phyloP scores from a whole-genome alignment of 192 early-diverging fungal genomes.

The Backusella liffmaniae region DNA sequence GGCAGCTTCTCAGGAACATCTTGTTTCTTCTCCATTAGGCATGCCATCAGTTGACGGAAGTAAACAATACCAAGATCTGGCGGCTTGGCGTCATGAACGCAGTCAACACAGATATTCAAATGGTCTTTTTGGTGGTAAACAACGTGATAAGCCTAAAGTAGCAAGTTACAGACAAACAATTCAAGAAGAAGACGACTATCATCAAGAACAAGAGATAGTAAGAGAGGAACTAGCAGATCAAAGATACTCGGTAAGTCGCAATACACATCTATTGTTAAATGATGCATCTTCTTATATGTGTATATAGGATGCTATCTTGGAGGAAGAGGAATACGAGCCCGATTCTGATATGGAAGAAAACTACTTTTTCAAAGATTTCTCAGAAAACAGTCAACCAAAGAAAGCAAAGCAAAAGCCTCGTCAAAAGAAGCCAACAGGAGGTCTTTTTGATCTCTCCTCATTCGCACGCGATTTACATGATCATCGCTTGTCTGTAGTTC shows the following conservation, averaged over 20 bases:
- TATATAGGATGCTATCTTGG: not conserved
- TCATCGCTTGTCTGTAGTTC: conserved; percentile 23
- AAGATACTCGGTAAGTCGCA: not conserved
- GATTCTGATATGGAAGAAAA: conserved; percentile 28
- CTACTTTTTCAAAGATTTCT: conserved; percentile 33
- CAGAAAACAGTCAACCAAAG: not conserved
- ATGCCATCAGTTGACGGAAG: not conserved
- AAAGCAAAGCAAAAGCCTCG: not conserved
- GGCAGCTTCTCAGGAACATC: not conserved
- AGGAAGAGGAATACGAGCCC: conserved; percentile 14
- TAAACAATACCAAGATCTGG: conserved; percentile 23
- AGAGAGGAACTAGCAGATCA: not conserved
- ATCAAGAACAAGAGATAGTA: not conserved
- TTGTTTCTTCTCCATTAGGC: not conserved
- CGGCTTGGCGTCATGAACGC: conserved; percentile 20
- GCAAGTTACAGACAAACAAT: not conserved
- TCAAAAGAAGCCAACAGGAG: not conserved
- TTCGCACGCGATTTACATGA: conserved; percentile 29
- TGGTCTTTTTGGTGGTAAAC: conserved; percentile 28
- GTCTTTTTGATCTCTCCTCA: conserved; percentile 20
- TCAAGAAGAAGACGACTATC: not conserved
- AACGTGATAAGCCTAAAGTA: conserved; percentile 18
- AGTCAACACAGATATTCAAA: conserved; percentile 25
- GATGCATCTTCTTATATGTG: not conserved
- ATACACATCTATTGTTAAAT: not conserved